Evolutionary conservation across 2,329 filamentous ascomycete genomes (phyloP).

Genomic region (Paracoccidioides brasiliensis): DNA sequence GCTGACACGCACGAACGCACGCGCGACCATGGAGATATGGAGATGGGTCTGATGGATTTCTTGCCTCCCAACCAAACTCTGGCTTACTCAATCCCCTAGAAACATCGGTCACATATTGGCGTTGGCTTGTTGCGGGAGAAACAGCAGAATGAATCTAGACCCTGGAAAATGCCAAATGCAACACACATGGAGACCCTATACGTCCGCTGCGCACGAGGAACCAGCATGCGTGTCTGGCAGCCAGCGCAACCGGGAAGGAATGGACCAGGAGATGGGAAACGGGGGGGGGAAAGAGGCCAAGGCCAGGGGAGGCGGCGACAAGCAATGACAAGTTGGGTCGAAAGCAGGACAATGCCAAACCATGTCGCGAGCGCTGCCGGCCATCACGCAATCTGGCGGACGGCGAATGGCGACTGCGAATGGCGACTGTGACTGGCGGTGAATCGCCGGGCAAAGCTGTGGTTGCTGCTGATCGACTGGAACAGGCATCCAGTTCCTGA

Average conservation of each 20-base stretch:
- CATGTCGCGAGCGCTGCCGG: background rate
- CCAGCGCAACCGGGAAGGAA: too few species aligned
- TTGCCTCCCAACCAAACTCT: too few species aligned
- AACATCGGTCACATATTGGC: background rate
- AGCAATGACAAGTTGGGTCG: background rate
- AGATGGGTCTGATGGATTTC: background rate
- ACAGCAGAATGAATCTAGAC: background rate
- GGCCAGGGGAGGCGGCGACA: too few species aligned
- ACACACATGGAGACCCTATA: too few species aligned
- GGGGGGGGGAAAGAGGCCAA: too few species aligned
- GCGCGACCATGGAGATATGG: background rate
- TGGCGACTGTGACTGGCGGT: background rate
- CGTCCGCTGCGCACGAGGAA: too few species aligned
- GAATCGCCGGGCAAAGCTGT: background rate
- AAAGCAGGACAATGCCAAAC: background rate
- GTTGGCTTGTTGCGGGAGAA: too few species aligned
- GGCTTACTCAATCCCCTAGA: background rate
- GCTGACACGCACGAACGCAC: background rate
- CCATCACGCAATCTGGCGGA: background rate
- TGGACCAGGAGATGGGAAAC: background rate
- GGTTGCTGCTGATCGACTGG: background rate
- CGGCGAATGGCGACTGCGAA: too few species aligned
- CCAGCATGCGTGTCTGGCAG: too few species aligned
- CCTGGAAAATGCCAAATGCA: background rate
- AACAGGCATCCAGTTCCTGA: background rate